Base-by-base conservation (phyloP, 23 red algal genomes). In the Gracilaria gracilis region DNA sequence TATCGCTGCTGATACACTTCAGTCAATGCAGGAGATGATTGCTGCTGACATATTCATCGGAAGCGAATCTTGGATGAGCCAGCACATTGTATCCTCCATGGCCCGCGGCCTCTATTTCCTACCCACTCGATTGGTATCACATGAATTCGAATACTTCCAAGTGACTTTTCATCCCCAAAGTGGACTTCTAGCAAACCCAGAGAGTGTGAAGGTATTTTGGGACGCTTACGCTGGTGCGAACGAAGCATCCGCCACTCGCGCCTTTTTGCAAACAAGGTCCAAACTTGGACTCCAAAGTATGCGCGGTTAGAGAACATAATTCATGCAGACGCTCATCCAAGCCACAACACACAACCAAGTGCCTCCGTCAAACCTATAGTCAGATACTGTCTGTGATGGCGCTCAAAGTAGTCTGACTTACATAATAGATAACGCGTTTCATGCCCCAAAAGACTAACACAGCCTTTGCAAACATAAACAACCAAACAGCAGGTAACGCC, bases 1-100 rank as follows among this genome's bases (percentile, higher is more conserved):
- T 32, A 84, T 92, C 50, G 59, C 67, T 17, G 79, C 80, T 83
- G 79, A 92, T 36, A 92, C 89, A 0, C 49, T 92, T 55, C 79
- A 67, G 19, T 83, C 75, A 9, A 48, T 92, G 25, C 89, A 84
- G 47, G 89, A 92, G 69, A 92, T 92, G 89, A 76, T 92, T 40
- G 39, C 79, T 44, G 76, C 89, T 1, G 89, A 92, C 61, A 57
- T 92, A 28, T 92, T 92, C 79, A 83, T 92, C 28, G 89, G 89
- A 24, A 84, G 79, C 67, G 75, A 51, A 58, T 82, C 75, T 75
- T 79, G 89, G 15, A 28, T 92, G 37, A 92, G 89, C 78, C 84
- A 42, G 50, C 84, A 88, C 50, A 64, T 88, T 78, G 84, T 88
- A 42, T 64, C 58, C 21, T 42, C 65, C 20, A 58, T 78, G 66